Evolutionary conservation across 2,329 filamentous ascomycete genomes (phyloP).

Genomic region (Sporothrix curviconia): DNA sequence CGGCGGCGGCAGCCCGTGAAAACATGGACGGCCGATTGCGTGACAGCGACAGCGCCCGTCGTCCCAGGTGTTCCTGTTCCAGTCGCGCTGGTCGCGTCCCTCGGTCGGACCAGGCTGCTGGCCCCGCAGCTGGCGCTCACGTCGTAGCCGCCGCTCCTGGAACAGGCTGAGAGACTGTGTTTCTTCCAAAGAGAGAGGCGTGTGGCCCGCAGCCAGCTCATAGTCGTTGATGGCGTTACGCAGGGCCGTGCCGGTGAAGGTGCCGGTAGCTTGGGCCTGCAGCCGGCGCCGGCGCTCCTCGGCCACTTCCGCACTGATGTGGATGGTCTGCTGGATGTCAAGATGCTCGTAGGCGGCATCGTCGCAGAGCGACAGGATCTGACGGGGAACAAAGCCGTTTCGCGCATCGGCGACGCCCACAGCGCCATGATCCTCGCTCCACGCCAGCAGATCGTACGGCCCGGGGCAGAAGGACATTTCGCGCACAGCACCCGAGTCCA

Average conservation of each 20-base stretch:
- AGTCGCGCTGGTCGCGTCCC: slow-evolving; percentile 5
- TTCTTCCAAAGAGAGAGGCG: slow-evolving; percentile 48
- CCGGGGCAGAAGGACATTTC: slow-evolving; percentile 90
- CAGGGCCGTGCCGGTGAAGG: background rate
- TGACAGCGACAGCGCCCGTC: slow-evolving; percentile 9
- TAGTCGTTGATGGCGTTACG: background rate
- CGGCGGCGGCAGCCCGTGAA: background rate
- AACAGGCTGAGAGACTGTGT: slow-evolving; percentile 51
- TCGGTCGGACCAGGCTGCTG: background rate
- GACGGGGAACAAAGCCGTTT: slow-evolving; percentile 58
- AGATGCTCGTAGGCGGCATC: slow-evolving; percentile 50
- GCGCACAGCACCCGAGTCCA: slow-evolving; percentile 70
- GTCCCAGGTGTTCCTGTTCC: background rate
- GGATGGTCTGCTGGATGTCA: slow-evolving; percentile 35
- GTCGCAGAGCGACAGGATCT: slow-evolving; percentile 59
- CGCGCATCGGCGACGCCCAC: slow-evolving; percentile 69
- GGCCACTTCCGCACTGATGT: slow-evolving; percentile 32
- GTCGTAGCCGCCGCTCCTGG: slow-evolving; percentile 44
- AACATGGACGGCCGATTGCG: slow-evolving; percentile 6
- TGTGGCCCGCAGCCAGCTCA: too few relatives aligned
- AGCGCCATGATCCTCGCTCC: slow-evolving; percentile 81
- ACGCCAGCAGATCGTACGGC: slow-evolving; percentile 83
- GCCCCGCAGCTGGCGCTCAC: background rate
- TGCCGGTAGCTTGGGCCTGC: slow-evolving; percentile 34
- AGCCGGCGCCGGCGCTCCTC: slow-evolving; percentile 32